These are phyloP conservation scores for Samsoniella hepiali DNA, from an alignment of 2,329 filamentous ascomycete species.

Conservation along the genomic window DNA sequence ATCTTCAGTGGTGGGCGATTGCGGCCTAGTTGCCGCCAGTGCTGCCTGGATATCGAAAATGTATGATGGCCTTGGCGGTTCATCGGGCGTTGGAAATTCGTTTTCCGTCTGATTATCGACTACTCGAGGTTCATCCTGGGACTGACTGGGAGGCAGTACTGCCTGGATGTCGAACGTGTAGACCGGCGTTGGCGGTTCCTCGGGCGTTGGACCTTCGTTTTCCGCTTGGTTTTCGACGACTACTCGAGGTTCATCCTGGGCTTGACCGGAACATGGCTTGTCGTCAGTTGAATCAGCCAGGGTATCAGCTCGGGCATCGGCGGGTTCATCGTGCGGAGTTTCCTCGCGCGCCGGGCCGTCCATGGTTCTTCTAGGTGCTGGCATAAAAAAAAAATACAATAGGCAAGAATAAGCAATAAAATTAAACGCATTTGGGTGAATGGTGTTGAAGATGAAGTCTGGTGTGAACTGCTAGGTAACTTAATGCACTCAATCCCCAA, in stretches of 20 bases:
- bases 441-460: neutral
- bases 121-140: conserved; percentile 3
- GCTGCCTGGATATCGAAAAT: neutral
- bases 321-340: neutral
- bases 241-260: conserved; percentile 3
- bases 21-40: neutral
- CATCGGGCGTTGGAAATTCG: neutral
- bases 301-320: neutral
- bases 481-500: neutral
- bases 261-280: neutral
- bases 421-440: neutral
- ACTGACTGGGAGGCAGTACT: neutral
- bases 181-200: neutral
- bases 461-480: neutral
- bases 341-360: neutral
- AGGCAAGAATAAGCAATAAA: neutral
- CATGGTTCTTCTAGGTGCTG: neutral
- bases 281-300: neutral
- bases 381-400: neutral
- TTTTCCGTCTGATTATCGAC: neutral
- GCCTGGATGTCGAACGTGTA: neutral
- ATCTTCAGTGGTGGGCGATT: neutral
- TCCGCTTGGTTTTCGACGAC: neutral
- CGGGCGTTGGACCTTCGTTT: neutral
- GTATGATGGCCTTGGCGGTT: neutral